Evolutionary conservation across 208 protist species (phyloP), one percentile per base, ranked within the genome.

Genomic region (Acanthamoeba lenticulata): DNA sequence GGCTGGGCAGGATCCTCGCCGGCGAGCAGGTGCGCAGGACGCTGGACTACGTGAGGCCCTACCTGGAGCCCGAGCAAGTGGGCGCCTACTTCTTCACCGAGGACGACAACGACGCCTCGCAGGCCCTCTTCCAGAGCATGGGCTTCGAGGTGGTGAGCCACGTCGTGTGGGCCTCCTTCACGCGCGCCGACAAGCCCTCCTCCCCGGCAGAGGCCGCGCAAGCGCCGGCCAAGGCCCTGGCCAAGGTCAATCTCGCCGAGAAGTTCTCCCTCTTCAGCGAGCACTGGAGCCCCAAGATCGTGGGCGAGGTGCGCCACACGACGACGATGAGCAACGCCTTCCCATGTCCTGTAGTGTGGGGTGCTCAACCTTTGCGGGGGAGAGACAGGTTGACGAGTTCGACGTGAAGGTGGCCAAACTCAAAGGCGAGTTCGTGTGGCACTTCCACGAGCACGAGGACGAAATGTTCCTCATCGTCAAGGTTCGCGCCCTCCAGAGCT

Each of bases 391-490:
- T 17, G 57, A 91, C 52, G 36, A 91, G 15, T 72, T 72, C 15
- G 47, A 91, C 32, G 85, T 91, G 0, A 91, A 91, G 85, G 55
- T 91, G 19, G 85, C 85, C 24, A 91, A 91, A 52, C 55, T 91
- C 27, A 91, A 91, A 34, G 85, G 85, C 55, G 85, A 91, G 55
- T 91, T 91, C 55, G 55, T 91, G 45, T 91, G 85, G 85, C 85
- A 91, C 9, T 32, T 45, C 5, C 85, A 91, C 55, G 85, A 91
- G n/a, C 15, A 72, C 57, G 85, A 91, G 9, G 85, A 91, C 85
- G 85, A 91, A 52, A 1, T 91, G 34, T 91, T 91, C 85, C 57
- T 91, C 55, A 32, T 91, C 55, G 29, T 91, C 36, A 91, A 91
- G 85, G 83, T 38, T 6, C 36, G 24, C 1, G 15, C 1, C 6